phyloP scores from a whole-genome alignment of 805 yeast species.

The Kazachstania martiniae region DNA sequence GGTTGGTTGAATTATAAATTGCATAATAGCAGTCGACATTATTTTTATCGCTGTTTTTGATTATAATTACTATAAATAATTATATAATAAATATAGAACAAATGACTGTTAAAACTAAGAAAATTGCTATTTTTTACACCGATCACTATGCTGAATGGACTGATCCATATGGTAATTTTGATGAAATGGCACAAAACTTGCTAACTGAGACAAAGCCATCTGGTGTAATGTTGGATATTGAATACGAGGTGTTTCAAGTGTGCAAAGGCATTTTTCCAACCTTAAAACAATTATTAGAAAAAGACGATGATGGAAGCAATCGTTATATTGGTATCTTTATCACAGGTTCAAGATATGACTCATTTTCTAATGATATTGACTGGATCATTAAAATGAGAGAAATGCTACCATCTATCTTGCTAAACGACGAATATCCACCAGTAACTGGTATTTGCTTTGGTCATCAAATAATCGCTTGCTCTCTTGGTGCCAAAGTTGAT shows the following conservation, averaged over 20 bases:
- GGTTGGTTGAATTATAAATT: too few relatives aligned
- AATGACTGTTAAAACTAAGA: constrained; percentile 2
- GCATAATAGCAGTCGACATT: too few relatives aligned
- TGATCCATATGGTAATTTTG: constrained; percentile 19
- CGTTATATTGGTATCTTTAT: constrained; percentile 31
- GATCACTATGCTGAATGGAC: constrained; percentile 17
- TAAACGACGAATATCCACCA: constrained; percentile 28
- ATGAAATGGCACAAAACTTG: constrained; percentile 15
- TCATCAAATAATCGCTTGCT: constrained; percentile 66
- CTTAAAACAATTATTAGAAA: constrained; percentile 7
- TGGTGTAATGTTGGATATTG: too few relatives aligned
- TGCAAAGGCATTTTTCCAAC: constrained; percentile 18
- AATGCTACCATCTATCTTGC: constrained; percentile 20
- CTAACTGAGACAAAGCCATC: constrained; percentile 9
- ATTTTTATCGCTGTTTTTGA: too few relatives aligned
- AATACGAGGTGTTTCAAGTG: constrained; percentile 13
- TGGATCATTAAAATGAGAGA: constrained; percentile 35
- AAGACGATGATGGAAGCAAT: constrained; percentile 5
- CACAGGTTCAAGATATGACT: constrained; percentile 40
- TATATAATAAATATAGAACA: too few relatives aligned
- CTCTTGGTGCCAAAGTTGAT: constrained; percentile 50
- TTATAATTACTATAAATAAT: too few relatives aligned
- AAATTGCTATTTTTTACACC: constrained; percentile 20
- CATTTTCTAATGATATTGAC: constrained; percentile 28
- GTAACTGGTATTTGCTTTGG: constrained; percentile 76